A percentile compares a stretch with the other conserved stretches of the same genome.
phyloP scores from a whole-genome alignment of 2,329 filamentous ascomycete genomes.

The Fusarium clavum region DNA sequence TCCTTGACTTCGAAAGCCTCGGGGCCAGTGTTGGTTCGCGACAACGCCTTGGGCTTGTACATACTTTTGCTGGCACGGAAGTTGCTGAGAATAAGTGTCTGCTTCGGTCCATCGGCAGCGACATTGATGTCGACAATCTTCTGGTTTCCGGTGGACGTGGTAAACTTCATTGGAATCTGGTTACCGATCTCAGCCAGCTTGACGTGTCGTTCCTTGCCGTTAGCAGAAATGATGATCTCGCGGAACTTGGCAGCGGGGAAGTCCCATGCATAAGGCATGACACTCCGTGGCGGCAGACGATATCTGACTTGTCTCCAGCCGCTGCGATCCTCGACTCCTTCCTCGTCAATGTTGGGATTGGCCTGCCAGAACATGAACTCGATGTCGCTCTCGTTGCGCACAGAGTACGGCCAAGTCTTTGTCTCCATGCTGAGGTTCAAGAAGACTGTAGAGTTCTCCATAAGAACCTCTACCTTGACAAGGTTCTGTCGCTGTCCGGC shows the following conservation, averaged over 20 bases:
- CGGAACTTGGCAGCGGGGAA: conserved; percentile 98
- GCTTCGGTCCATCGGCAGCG: conserved; percentile 92
- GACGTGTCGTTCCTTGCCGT: conserved; percentile 79
- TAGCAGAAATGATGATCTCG: conserved; percentile 78
- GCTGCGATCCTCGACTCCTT: conserved; percentile 83
- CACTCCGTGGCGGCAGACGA: conserved; percentile 89
- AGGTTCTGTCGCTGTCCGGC: conserved; percentile 89
- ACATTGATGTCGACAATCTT: conserved; percentile 98
- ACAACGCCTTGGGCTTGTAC: conserved; percentile 72
- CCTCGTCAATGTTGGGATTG: conserved; percentile 91
- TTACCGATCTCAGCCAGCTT: conserved; percentile 98
- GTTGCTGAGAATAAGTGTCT: conserved; percentile 93
- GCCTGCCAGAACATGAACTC: conserved; percentile 98
- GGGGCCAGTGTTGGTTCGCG: conserved; percentile 61
- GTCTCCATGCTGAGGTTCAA: conserved; percentile 89
- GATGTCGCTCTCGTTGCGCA: conserved; percentile 97
- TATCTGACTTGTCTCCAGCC: conserved; percentile 95
- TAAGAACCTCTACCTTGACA: conserved; percentile 86
- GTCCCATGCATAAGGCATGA: conserved; percentile 99
- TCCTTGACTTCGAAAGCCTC: conserved; percentile 91
- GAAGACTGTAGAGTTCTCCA: conserved; percentile 95
- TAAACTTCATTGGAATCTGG: conserved; percentile 91
- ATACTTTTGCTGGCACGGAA: conserved; percentile 93
- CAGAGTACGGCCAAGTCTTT: conserved; percentile 98
- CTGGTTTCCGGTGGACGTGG: conserved; percentile 72